Evolutionary conservation across 768 basidiomycete genomes (phyloP), one percentile per base, ranked within the genome.

Genomic region (Trametes punicea): DNA sequence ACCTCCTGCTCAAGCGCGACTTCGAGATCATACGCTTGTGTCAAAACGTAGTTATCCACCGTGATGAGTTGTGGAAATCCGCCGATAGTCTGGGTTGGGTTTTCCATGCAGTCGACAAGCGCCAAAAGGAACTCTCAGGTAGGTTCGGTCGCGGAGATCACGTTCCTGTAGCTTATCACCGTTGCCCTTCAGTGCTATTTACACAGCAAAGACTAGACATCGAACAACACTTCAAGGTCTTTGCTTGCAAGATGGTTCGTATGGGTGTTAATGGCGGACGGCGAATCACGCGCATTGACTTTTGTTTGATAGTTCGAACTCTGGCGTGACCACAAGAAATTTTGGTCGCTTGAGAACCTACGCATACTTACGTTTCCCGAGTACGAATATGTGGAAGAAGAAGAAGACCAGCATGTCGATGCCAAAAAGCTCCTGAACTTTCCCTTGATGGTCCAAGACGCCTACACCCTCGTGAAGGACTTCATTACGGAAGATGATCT

Each of bases 1-100:
- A 69, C 46, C 65, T 76, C 1, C 59, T 74, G 0, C 57, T 73
- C 13, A 60, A 65, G 30, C 64, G 70, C 18, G 69, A 75, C 56
- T 57, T 71, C n/a, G 62, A 69, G 26, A 66, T 72, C 20, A 56
- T 76, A 16, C 62, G 65, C 26, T 51, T 71, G 6, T 64, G 64
- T 3, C 57, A 58, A 20, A 66, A 25, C 11, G 59, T 59, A 0
- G 47, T 70, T 5, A 31, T 74, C 0, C 55, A 71, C 13, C 51
- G 55, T 4, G 61, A 65, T 40, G 69, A 72, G 31, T 49, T 72
- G 1, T 49, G 21, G 42, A 68, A 68, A 10, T 44, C 62, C 6
- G 41, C 42, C 1, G 51, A 62, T 25, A 66, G 65, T 0, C 31
- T 70, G 11, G 18, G 11, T 9, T 61, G 49, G 31, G 51, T 64